These are phyloP conservation scores for Spiraea crenata DNA, from an alignment of 331 rosid genomes.

Conservation along the genomic window DNA sequence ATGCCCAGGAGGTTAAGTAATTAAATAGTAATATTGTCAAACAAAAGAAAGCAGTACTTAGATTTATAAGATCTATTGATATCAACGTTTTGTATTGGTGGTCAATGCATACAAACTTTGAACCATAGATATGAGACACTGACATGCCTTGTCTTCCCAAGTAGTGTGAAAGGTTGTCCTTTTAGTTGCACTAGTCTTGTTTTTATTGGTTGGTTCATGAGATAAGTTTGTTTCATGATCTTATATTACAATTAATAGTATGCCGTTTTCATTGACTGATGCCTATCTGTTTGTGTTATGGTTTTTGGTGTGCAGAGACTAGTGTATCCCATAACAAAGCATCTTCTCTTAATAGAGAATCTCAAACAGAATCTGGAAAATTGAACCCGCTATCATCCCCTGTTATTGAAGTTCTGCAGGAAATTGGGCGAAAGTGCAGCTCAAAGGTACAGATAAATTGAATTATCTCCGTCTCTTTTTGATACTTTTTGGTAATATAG, in stretches of 20 bases:
- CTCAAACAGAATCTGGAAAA: conserved; percentile 67
- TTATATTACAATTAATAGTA: neutral
- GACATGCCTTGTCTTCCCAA: neutral
- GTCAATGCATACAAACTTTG: too few species aligned
- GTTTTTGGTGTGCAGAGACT: conserved; percentile 47
- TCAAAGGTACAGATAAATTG: conserved; percentile 58
- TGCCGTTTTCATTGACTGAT: neutral
- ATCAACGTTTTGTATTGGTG: too few species aligned
- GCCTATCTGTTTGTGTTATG: neutral
- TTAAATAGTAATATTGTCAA: neutral
- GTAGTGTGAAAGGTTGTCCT: neutral
- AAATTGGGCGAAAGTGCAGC: conserved; percentile 77
- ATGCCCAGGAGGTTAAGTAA: neutral
- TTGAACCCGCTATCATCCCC: conserved; percentile 47
- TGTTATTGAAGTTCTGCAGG: conserved; percentile 80
- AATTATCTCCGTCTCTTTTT: neutral
- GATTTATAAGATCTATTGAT: neutral
- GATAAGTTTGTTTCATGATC: neutral
- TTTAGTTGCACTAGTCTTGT: neutral
- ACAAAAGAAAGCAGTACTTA: neutral
- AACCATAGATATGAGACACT: too few species aligned
- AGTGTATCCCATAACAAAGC: conserved; percentile 49
- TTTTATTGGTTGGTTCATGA: neutral
- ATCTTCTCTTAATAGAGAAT: conserved; percentile 53
- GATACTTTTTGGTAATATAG: neutral